These are phyloP conservation scores for Phytophthora tentaculata DNA, from an alignment of 352 stramenopile genomes.

Conservation along the genomic window DNA sequence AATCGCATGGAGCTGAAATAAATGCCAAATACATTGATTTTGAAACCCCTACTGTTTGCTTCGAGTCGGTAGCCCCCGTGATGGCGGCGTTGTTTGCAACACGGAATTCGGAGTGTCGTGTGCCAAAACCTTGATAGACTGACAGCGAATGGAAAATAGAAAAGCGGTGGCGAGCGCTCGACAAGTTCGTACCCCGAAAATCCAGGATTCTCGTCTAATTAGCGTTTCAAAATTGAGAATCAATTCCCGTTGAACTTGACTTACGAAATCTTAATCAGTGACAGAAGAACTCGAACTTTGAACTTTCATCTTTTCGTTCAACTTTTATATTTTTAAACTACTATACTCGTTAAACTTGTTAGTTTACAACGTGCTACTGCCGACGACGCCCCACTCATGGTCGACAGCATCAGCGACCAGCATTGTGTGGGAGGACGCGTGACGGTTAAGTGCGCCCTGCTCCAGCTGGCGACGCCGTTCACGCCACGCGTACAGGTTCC, in stretches of 20 bases:
- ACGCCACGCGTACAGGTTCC: conserved; percentile 38
- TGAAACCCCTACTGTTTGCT: too few relatives aligned
- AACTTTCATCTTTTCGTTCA: too few relatives aligned
- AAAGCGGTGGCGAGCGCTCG: background rate
- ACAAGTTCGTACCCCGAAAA: conserved; percentile 1
- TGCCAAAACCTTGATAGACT: conserved; percentile 5
- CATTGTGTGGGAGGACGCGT: conserved; percentile 29
- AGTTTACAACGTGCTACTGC: conserved; percentile 35
- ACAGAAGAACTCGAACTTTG: too few relatives aligned
- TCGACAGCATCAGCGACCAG: conserved; percentile 8
- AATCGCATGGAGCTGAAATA: too few relatives aligned
- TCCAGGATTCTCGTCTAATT: too few relatives aligned
- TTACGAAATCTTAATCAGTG: too few relatives aligned
- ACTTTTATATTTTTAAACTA: conserved; percentile 9
- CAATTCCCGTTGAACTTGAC: too few relatives aligned
- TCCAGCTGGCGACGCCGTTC: conserved; percentile 38
- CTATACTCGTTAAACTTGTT: conserved; percentile 17
- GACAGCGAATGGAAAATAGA: background rate
- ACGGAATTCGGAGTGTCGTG: background rate
- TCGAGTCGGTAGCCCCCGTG: background rate
- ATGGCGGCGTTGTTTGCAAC: background rate
- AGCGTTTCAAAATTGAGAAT: too few relatives aligned
- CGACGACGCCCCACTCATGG: conserved; percentile 8
- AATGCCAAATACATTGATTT: too few relatives aligned
- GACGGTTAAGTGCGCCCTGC: conserved; percentile 26